Evolutionary conservation across 257 asterid species (phyloP).

Genomic region (Solanum dulcamara): DNA sequence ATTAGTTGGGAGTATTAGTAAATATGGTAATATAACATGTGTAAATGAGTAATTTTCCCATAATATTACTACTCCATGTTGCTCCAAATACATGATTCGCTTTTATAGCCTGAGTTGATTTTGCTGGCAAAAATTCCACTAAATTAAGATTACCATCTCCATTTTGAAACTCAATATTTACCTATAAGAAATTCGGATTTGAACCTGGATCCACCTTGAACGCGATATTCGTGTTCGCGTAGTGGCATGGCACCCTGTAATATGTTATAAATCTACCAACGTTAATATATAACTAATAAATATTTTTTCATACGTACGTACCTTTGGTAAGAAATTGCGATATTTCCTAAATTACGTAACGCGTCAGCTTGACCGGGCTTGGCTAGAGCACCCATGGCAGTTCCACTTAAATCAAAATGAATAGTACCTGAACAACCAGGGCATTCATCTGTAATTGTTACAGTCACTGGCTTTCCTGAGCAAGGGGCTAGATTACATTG

Average conservation of each 20-base stretch:
- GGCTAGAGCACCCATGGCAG: conserved; percentile 23
- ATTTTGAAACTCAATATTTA: conserved; percentile 11
- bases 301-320: not conserved
- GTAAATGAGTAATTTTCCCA: no score
- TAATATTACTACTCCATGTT: not conserved
- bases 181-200: conserved; percentile 8
- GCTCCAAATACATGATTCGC: not conserved
- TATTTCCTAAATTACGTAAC: conserved; percentile 9
- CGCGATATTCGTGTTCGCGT: not conserved
- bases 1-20: no score
- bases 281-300: not conserved
- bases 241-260: conserved; percentile 22
- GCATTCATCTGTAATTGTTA: conserved; percentile 24
- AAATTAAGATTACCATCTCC: conserved; percentile 16
- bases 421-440: not conserved
- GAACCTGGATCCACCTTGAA: conserved; percentile 16
- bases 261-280: not conserved
- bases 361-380: conserved; percentile 10
- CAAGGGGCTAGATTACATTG: conserved; percentile 4
- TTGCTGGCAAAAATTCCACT: not conserved
- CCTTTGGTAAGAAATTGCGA: conserved; percentile 15
- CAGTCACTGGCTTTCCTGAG: conserved; percentile 16
- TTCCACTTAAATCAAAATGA: conserved; percentile 31
- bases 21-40: no score
- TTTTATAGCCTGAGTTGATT: not conserved